These are phyloP conservation scores for Talaromyces verruculosus DNA, from an alignment of 2,329 filamentous ascomycete species.

Conservation along the genomic window DNA sequence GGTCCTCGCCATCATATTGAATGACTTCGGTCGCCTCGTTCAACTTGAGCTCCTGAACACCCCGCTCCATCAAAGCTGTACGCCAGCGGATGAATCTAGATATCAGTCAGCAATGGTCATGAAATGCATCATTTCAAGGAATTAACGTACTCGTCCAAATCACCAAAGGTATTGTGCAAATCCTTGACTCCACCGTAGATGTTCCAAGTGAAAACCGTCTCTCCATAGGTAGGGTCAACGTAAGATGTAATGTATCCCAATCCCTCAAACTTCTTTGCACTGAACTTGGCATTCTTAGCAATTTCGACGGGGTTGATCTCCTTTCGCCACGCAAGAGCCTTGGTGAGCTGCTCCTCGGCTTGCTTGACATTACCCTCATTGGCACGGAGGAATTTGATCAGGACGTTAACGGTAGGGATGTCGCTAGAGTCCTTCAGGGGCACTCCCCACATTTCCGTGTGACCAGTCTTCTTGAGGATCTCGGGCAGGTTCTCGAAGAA, in stretches of 20 bases:
- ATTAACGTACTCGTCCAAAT: constrained; percentile 69
- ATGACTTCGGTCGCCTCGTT: constrained; percentile 69
- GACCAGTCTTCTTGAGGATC: constrained; percentile 57
- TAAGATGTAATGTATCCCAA: constrained; percentile 81
- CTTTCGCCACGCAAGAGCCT: constrained; percentile 81
- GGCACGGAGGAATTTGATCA: constrained; percentile 92
- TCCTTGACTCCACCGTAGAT: constrained; percentile 87
- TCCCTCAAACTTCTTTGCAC: constrained; percentile 68
- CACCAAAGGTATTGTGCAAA: constrained; percentile 75
- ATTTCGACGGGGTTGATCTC: constrained; percentile 69
- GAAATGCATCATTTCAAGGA: not conserved
- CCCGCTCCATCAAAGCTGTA: constrained; percentile 84
- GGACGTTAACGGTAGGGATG: constrained; percentile 75
- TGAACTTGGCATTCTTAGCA: constrained; percentile 62
- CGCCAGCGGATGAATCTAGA: constrained; percentile 84
- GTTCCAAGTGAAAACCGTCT: constrained; percentile 79
- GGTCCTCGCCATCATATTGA: constrained; percentile 63
- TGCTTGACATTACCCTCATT: constrained; percentile 74
- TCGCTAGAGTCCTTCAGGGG: constrained; percentile 57
- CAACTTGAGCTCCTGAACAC: constrained; percentile 72
- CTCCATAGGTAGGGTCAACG: constrained; percentile 53
- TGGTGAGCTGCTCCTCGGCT: constrained; percentile 73
- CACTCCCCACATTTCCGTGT: constrained; percentile 87
- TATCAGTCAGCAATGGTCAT: not conserved
- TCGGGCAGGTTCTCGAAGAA: constrained; percentile 60